These are phyloP conservation scores for Sporothrix inflata DNA, from an alignment of 2,329 filamentous ascomycete species.

Conservation along the genomic window DNA sequence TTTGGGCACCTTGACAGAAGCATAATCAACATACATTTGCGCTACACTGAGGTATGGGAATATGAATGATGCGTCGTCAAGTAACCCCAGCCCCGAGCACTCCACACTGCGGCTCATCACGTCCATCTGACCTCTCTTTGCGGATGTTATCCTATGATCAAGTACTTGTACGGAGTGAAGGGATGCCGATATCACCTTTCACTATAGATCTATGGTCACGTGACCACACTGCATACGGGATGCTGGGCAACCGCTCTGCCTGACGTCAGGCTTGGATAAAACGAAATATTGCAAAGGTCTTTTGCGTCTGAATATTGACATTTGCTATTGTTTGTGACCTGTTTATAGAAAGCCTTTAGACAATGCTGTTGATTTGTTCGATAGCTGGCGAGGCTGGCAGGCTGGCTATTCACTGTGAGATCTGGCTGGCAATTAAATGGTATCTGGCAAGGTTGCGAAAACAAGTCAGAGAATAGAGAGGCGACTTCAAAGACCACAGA, in stretches of 20 bases:
- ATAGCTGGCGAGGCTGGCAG: no score
- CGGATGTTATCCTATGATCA: not conserved
- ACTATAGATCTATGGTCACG: not conserved
- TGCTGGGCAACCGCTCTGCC: not conserved
- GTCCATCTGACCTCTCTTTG: not conserved
- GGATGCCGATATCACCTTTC: not conserved
- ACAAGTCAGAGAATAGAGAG: no score
- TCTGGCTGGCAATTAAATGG: no score
- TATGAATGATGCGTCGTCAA: not conserved
- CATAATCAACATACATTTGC: constrained; percentile 23
- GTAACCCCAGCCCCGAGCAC: not conserved
- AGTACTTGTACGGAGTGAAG: not conserved
- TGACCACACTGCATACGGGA: not conserved
- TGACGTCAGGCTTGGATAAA: not conserved
- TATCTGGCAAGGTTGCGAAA: no score
- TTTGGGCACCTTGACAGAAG: constrained; percentile 17
- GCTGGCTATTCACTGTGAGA: no score
- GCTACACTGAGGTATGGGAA: not conserved
- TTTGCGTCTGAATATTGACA: no score
- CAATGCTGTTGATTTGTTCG: no score
- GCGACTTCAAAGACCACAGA: no score
- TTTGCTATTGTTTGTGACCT: no score
- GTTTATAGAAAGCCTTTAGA: no score
- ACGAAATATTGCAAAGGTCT: no score
- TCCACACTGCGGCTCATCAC: no score